Evolutionary conservation across 768 basidiomycete species (phyloP), one percentile per base, ranked within the genome.

Genomic region (Psilocybe azurescens): DNA sequence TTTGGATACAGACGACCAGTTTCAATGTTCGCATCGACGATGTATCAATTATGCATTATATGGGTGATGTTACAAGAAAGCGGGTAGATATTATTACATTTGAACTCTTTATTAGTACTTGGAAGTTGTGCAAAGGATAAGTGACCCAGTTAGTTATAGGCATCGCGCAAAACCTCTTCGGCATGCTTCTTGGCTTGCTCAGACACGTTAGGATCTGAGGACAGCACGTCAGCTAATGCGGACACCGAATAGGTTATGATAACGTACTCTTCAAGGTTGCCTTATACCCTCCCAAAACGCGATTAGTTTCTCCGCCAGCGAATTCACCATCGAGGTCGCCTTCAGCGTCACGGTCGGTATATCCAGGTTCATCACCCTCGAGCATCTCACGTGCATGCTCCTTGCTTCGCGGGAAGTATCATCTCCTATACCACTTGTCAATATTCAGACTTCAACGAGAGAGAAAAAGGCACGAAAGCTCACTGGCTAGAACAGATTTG

Each of bases 201-300:
- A 14, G 73, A 74, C 0, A 67, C 66, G 3, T 65, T 66, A 0
- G 72, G 70, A 47, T 72, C 73, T 74, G 33, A 28, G 48, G 24
- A 6, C 13, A 50, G 16, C 16, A 28, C 14, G 3, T 50, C 28
- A 44, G 38, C 38, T 5, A 28, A 36, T 30, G 24, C 24, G 24
- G 24, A 24, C 1, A 24, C 24, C 24, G 24, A 24, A 24, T 24
- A 2, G 24, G 24, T 24, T 24, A 24, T 24, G 24, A 24, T 16
- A 52, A 52, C 59, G 56, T 44, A 74, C 74, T 76, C 53, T 73
- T 72, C 55, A 77, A 61, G 14, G 73, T 67, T 5, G 76, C 76
- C 47, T 75, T 75, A 57, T 75, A 75, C 6, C 73, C 75, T 7
- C 72, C 75, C 7, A 74, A 56, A 18, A 69, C 67, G 28, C 67